Evolutionary conservation across 1,139 yeast species (phyloP).

Genomic region (Nakaseomyces nivariensis): DNA sequence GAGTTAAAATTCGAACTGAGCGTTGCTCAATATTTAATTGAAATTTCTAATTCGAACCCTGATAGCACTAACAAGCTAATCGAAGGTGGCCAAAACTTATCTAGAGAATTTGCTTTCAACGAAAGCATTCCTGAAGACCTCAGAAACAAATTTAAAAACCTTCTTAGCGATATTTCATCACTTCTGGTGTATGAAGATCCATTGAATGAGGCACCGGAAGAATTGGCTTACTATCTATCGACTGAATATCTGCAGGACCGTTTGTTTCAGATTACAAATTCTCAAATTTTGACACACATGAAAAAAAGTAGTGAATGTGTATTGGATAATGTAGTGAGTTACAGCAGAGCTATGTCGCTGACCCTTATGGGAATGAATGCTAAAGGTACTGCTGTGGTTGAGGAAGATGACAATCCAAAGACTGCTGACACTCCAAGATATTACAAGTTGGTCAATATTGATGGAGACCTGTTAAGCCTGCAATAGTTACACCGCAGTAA

Average conservation of each 20-base stretch:
- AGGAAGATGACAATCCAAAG: constrained; percentile 5
- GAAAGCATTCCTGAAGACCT: constrained; percentile 17
- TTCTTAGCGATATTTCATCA: constrained; percentile 37
- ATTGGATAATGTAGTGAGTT: constrained; percentile 23
- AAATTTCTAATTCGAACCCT: constrained; percentile 32
- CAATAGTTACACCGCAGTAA: constrained; percentile 2
- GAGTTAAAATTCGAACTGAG: constrained; percentile 44
- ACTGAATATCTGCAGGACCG: constrained; percentile 25
- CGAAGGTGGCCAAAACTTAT: constrained; percentile 39
- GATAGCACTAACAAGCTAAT: constrained; percentile 34
- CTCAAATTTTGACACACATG: constrained; percentile 17
- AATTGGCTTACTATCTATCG: constrained; percentile 18
- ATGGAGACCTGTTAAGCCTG: constrained; percentile 25
- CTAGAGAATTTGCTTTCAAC: constrained; percentile 30
- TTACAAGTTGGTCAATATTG: constrained; percentile 24
- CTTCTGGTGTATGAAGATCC: constrained; percentile 47
- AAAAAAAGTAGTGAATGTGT: constrained; percentile 24
- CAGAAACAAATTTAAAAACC: constrained; percentile 25
- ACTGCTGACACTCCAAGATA: constrained; percentile 16
- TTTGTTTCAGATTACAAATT: constrained; percentile 24
- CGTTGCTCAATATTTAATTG: constrained; percentile 38
- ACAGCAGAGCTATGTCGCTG: constrained; percentile 26
- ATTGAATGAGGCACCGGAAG: constrained; percentile 22
- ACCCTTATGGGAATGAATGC: constrained; percentile 17
- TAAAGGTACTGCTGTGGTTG: constrained; percentile 9